Conservation (phyloP, 345 rosid species). For the Populus deltoides region DNA sequence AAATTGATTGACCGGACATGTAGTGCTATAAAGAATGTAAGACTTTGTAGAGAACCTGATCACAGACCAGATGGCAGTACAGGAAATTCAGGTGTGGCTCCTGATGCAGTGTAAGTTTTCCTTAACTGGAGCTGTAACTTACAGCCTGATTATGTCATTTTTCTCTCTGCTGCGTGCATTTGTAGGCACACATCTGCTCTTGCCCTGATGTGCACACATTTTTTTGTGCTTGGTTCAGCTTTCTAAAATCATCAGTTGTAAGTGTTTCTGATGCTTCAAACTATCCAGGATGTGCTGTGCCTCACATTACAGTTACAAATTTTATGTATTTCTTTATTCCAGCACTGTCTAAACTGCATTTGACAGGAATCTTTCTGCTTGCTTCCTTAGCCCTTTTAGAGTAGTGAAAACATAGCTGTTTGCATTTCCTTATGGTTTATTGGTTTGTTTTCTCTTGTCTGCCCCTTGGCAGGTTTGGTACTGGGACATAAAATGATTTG, state of each 20-base stretch:
- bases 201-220: background rate
- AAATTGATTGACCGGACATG: slow-evolving; percentile 87
- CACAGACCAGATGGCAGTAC: slow-evolving; percentile 73
- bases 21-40: slow-evolving; percentile 78
- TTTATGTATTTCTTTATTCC: background rate
- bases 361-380: background rate
- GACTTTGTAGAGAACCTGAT: slow-evolving; percentile 78
- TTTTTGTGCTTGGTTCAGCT: background rate
- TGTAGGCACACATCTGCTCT: background rate
- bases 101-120: slow-evolving; percentile 92
- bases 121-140: slow-evolving; percentile 5
- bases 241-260: background rate
- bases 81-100: slow-evolving; percentile 86
- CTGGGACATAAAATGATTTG: background rate
- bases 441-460: background rate
- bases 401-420: background rate
- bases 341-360: background rate
- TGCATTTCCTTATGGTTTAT: background rate
- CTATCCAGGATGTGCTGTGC: background rate
- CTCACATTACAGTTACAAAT: background rate
- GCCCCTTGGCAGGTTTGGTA: background rate
- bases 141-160: background rate
- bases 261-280: background rate
- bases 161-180: background rate
- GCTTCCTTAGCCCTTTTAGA: background rate